Conservation (phyloP, 2,329 filamentous ascomycete species). For the Karstenula rhodostoma region DNA sequence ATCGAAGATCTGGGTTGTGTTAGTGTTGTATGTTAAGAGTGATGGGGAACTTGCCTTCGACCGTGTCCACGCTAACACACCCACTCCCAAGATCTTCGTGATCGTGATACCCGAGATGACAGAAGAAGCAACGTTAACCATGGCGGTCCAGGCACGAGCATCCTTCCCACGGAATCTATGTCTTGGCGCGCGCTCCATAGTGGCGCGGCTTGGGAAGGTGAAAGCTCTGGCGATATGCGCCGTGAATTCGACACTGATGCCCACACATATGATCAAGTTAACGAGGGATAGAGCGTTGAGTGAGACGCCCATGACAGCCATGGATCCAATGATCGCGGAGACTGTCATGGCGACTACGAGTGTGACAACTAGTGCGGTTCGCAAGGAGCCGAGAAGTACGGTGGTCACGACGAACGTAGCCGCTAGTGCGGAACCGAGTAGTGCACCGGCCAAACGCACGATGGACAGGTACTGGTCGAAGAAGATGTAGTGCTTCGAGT, state of each 20-base stretch:
- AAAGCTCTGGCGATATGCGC: conserved; percentile 96
- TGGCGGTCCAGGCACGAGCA: conserved; percentile 87
- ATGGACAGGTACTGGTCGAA: conserved; percentile 97
- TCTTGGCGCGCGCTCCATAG: conserved; percentile 78
- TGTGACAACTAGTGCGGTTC: conserved; percentile 83
- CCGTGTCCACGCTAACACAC: conserved; percentile 89
- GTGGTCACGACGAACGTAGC: conserved; percentile 86
- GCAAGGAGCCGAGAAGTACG: conserved; percentile 80
- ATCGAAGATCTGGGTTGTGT: conserved; percentile 77
- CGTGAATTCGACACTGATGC: conserved; percentile 96
- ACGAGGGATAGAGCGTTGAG: conserved; percentile 95
- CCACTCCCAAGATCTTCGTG: conserved; percentile 92
- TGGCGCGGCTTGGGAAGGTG: conserved; percentile 84
- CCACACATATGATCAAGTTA: conserved; percentile 95
- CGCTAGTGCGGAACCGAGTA: conserved; percentile 82
- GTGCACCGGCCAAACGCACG: conserved; percentile 76
- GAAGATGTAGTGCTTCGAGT: conserved; percentile 98
- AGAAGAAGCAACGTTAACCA: conserved; percentile 92
- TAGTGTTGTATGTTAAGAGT: neutral
- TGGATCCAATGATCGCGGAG: conserved; percentile 91
- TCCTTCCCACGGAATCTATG: conserved; percentile 82
- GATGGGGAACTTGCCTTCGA: conserved; percentile 67
- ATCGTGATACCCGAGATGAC: conserved; percentile 97
- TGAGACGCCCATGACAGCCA: conserved; percentile 87
- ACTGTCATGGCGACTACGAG: conserved; percentile 92